A percentile compares a stretch with the other conserved stretches of the same genome.
phyloP scores from a whole-genome alignment of 169 alveolate species.

The Plasmodium gonderi region DNA sequence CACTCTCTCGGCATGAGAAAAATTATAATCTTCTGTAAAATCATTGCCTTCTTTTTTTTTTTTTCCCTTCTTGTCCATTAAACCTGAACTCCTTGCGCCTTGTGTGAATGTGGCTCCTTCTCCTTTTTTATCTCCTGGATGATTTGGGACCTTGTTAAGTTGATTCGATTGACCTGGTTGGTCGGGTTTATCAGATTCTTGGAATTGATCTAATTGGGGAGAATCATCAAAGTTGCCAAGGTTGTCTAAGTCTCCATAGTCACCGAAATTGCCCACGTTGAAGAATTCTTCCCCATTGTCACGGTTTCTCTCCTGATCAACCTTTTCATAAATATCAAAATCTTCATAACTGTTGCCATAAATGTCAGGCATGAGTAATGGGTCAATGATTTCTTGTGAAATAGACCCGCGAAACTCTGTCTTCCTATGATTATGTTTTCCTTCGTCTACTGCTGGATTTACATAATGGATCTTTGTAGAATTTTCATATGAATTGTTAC shows the following conservation, averaged over 20 bases:
- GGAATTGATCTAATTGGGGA: neutral
- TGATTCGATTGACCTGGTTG: neutral
- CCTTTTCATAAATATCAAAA: neutral
- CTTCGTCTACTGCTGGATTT: neutral
- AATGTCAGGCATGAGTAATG: neutral
- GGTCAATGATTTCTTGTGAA: neutral
- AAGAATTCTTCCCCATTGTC: neutral
- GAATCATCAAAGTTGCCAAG: neutral
- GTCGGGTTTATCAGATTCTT: neutral
- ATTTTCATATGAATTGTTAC: too few relatives aligned
- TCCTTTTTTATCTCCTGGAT: too few relatives aligned
- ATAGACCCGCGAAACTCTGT: neutral
- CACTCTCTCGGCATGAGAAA: constrained; percentile 16
- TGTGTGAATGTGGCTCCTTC: neutral
- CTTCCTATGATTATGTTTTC: neutral
- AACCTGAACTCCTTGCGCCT: neutral
- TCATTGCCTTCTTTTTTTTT: neutral
- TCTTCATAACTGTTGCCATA: neutral
- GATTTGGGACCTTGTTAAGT: neutral
- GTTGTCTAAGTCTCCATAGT: neutral
- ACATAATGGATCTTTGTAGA: too few relatives aligned
- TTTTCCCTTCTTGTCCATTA: too few relatives aligned
- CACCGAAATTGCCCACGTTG: neutral
- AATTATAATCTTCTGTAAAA: neutral
- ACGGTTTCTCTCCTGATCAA: too few relatives aligned